Evolutionary conservation across 2,329 filamentous ascomycete genomes (phyloP), one percentile per base, ranked within the genome.

Genomic region (Aspergillaceae sp.): DNA sequence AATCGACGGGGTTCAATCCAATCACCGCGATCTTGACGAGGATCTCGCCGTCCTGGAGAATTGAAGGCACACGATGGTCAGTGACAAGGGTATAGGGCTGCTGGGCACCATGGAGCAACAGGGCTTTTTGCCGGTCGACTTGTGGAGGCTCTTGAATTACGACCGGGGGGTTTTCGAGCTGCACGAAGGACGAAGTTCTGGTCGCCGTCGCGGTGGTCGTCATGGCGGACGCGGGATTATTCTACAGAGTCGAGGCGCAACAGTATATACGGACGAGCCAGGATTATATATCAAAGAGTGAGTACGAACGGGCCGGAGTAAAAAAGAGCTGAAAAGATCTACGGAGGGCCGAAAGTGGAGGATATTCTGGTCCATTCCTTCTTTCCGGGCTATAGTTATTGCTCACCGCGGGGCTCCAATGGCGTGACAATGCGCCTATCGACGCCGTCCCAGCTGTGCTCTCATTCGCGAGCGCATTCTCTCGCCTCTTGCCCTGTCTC

Each of bases 1-100:
- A 86, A 60, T 87, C 86, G 46, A 89, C 84, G 0, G 86, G 86
- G 56, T 89, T 89, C 34, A 89, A 66, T 0, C 85, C 84, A 54
- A 87, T 82, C 8, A 78, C 77, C 34, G 75, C 68, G 1, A 67
- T 76, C 58, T 76, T 77, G n/a, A 87, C 75, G 4, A 87, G 66
- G 4, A 86, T 64, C 55, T 87, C 80, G 38, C 68, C 67, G 43
- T 70, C 63, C 29, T 67, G 57, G 11, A 63, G 44, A n/a, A 72
- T 53, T 1, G 56, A 62, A 8, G 78, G 78, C 4, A 80, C 61
- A 2, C 64, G 58, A 55, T 78, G 69, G 4, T 70, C 64, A 2
- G 56, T 51, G 0, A 70, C 66, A 36, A 77, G 54, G 19, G 68
- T 57, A 50, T 81, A 81, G 43, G 69, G 70, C 51, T 78, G 70